Evolutionary conservation across 2,329 filamentous ascomycete genomes (phyloP), one percentile per base, ranked within the genome.

Genomic region (Paracamarosporium sp.): DNA sequence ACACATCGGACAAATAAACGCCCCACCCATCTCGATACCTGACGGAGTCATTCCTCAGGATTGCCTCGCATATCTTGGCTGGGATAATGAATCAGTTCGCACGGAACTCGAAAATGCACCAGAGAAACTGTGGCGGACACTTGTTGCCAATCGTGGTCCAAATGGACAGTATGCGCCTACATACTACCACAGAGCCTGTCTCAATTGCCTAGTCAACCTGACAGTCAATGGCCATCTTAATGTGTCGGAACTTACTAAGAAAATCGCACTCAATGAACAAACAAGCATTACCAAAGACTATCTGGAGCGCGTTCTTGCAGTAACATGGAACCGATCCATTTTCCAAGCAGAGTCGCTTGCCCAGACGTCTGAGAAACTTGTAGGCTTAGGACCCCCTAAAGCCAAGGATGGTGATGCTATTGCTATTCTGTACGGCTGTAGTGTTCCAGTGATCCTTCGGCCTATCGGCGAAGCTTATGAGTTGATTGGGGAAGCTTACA

Each of bases 151-250:
- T 53, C 40, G 62, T 31, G 57, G 52, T 1, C 44, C 55, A 2
- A 54, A 59, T 12, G 59, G 59, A 12, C 25, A n/a, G 4, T 53
- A 55, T 41, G 33, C 53, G 1, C 60, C 62, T 13, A 53, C 53
- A 40, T 62, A 52, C 45, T 68, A 66, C 35, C 60, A 47, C 25
- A 43, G 60, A 15, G 63, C 63, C 9, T 62, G 56, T 33, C 40
- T 47, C 25, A 40, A 38, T 28, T 52, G 40, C 24, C 17, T 56
- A 17, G 17, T 40, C 5, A 28, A 59, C 17, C 17, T 31, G 8
- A 51, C 46, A 2, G 20, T 33, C 13, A 56, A 56, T 45, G 47
- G 43, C 4, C 31, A 55, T 44, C 28, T 48, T 17, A 40, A 53
- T n/a, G 20, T 25, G n/a, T n/a, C n/a, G n/a, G n/a, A n/a, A n/a